phyloP scores from a whole-genome alignment of 1,284 basidiomycete species.

The Dichomitus squalens region DNA sequence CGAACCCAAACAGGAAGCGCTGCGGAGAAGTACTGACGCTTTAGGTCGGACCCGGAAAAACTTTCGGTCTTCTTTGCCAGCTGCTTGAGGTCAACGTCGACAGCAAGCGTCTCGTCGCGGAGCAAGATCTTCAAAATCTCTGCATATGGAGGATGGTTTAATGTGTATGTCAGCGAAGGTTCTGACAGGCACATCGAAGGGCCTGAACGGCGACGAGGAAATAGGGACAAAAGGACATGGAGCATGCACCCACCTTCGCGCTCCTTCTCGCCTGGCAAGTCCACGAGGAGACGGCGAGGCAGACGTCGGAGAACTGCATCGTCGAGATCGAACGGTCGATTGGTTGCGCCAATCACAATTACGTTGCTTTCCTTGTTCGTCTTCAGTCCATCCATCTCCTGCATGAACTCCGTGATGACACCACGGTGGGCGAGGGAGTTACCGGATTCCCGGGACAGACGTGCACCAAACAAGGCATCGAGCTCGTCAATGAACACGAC shows the following conservation, averaged over 20 bases:
- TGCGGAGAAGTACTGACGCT: slow-evolving; percentile 60
- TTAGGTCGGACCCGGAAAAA: slow-evolving; percentile 93
- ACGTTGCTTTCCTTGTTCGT: slow-evolving; percentile 81
- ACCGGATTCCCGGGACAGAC: slow-evolving; percentile 81
- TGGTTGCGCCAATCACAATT: slow-evolving; percentile 95
- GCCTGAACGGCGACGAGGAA: background rate
- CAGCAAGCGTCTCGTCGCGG: slow-evolving; percentile 71
- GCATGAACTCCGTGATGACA: slow-evolving; percentile 95
- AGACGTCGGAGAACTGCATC: slow-evolving; percentile 85
- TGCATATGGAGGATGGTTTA: slow-evolving; percentile 32
- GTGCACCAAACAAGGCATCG: slow-evolving; percentile 90
- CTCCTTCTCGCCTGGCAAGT: slow-evolving; percentile 82
- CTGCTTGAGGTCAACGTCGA: slow-evolving; percentile 65
- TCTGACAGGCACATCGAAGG: slow-evolving; percentile 8
- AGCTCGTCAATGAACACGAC: slow-evolving; percentile 97
- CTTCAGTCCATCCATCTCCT: slow-evolving; percentile 96
- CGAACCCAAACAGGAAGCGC: slow-evolving; percentile 13
- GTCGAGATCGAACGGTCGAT: slow-evolving; percentile 84
- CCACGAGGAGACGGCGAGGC: slow-evolving; percentile 82
- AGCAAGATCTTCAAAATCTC: slow-evolving; percentile 86
- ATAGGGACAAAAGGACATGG: background rate
- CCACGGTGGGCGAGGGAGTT: slow-evolving; percentile 84
- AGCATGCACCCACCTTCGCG: slow-evolving; percentile 61
- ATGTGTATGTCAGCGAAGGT: slow-evolving; percentile 7
- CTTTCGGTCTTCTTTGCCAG: slow-evolving; percentile 79